Conservation (phyloP, 1,284 basidiomycete species). For the Sporisorium iseilematis-ciliati region DNA sequence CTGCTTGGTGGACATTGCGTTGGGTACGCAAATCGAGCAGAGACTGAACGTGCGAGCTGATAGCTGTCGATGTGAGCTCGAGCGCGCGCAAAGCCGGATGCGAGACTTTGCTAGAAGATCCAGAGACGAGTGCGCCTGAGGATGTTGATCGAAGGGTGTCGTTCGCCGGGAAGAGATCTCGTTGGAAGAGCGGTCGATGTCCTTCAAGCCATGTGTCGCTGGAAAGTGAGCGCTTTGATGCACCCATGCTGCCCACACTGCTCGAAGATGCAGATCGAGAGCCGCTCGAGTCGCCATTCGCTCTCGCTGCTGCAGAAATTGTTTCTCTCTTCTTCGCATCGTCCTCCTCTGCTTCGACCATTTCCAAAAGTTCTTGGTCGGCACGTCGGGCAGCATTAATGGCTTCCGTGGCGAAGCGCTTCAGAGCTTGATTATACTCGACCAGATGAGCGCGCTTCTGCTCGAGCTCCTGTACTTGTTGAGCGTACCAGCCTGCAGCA, state of each 20-base stretch:
- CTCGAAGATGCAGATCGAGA: conserved; percentile 23
- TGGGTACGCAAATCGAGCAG: conserved; percentile 44
- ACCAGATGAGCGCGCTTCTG: conserved; percentile 44
- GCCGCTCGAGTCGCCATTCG: conserved; percentile 16
- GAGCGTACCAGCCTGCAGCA: conserved; percentile 23
- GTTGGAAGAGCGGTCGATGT: conserved; percentile 42
- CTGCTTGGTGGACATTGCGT: conserved; percentile 25
- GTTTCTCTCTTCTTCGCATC: conserved; percentile 33
- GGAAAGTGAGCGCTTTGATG: conserved; percentile 12
- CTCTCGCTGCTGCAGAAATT: conserved; percentile 5
- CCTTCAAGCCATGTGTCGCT: conserved; percentile 39
- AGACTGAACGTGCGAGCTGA: conserved; percentile 38
- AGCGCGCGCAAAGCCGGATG: conserved; percentile 50
- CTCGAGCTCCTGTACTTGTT: conserved; percentile 56
- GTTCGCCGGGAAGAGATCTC: conserved; percentile 54
- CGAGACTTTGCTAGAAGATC: conserved; percentile 14
- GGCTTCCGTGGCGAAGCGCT: conserved; percentile 50
- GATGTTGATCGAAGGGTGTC: conserved; percentile 37
- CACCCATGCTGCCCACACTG: conserved; percentile 7
- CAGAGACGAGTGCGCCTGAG: conserved; percentile 25
- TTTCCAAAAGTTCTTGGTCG: conserved; percentile 41
- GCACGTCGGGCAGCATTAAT: conserved; percentile 48
- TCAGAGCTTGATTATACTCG: conserved; percentile 53
- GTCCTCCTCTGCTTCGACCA: conserved; percentile 44
- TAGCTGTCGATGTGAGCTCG: conserved; percentile 22